Evolutionary conservation across 192 early-diverging fungal genomes (phyloP).

Genomic region (Chytriomyces sp.): DNA sequence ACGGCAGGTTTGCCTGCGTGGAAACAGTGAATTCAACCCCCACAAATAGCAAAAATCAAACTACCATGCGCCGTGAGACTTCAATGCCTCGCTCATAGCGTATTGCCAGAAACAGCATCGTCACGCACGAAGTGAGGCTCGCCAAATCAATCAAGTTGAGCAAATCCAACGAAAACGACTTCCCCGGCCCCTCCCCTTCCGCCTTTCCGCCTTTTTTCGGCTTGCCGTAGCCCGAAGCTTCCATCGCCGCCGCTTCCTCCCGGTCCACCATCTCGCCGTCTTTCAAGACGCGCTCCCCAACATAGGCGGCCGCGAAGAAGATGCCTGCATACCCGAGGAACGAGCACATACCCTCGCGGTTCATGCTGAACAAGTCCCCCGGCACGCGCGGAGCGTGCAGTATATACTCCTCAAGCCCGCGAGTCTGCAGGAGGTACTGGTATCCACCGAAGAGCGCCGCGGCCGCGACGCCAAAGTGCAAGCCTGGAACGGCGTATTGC

Average conservation of each 20-base stretch:
- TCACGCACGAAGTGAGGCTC: constrained; percentile 43
- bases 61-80: constrained; percentile 66
- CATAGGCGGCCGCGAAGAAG: constrained; percentile 74
- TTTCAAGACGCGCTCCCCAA: constrained; percentile 66
- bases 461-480: constrained; percentile 61
- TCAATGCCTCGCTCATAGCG: constrained; percentile 57
- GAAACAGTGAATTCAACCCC: not conserved
- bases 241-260: not conserved
- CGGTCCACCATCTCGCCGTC: constrained; percentile 24
- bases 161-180: constrained; percentile 40
- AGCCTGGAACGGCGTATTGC: constrained; percentile 45
- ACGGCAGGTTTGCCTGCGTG: constrained; percentile 64
- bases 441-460: constrained; percentile 50
- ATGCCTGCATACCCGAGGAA: constrained; percentile 83
- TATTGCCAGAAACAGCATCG: constrained; percentile 50
- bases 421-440: not conserved
- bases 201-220: not conserved
- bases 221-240: not conserved
- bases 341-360: constrained; percentile 89
- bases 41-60: not conserved
- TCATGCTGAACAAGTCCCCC: constrained; percentile 72
- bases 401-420: constrained; percentile 58
- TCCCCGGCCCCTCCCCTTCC: constrained; percentile 27
- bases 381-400: constrained; percentile 67
- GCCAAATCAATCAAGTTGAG: constrained; percentile 45